Conservation (phyloP, 163 green algal genomes). For the Prototheca wickerhamii region DNA sequence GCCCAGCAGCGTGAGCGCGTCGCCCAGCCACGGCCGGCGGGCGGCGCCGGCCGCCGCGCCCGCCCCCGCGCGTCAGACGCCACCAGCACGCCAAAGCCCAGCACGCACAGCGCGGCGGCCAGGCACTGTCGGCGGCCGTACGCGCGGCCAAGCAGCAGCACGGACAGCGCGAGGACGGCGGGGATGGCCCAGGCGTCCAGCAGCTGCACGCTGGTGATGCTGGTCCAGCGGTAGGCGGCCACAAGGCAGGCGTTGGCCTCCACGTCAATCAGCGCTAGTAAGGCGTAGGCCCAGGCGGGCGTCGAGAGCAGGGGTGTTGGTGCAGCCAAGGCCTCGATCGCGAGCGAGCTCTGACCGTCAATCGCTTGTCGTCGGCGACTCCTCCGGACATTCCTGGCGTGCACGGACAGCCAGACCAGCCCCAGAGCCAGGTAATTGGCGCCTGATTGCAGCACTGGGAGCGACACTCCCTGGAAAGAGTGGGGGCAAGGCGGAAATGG, state of each 20-base stretch:
- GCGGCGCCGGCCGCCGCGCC: neutral
- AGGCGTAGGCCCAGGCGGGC: conserved; percentile 16
- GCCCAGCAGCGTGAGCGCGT: conserved; percentile 35
- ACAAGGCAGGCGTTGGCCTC: conserved; percentile 59
- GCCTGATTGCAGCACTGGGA: conserved; percentile 48
- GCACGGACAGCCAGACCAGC: conserved; percentile 18
- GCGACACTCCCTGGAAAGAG: conserved; percentile 36
- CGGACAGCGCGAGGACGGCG: conserved; percentile 44
- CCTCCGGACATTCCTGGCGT: neutral
- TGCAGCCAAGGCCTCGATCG: too few species aligned
- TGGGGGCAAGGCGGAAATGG: neutral
- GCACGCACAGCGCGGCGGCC: conserved; percentile 45
- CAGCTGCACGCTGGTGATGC: conserved; percentile 42
- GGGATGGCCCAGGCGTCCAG: conserved; percentile 68
- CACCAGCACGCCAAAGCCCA: conserved; percentile 51
- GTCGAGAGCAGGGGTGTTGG: too few species aligned
- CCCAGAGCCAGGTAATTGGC: conserved; percentile 52
- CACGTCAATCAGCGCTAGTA: conserved; percentile 61
- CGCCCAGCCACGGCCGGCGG: conserved; percentile 35
- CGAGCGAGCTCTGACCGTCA: too few species aligned
- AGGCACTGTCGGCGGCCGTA: conserved; percentile 41
- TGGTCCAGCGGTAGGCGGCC: conserved; percentile 64
- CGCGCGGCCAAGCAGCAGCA: conserved; percentile 22
- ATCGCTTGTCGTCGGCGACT: too few species aligned
- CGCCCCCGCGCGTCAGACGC: conserved; percentile 26